A percentile compares a stretch with the other conserved stretches of the same genome.
These are phyloP conservation scores for Cercophora samala DNA, from an alignment of 495 filamentous ascomycete species.

Conservation along the genomic window DNA sequence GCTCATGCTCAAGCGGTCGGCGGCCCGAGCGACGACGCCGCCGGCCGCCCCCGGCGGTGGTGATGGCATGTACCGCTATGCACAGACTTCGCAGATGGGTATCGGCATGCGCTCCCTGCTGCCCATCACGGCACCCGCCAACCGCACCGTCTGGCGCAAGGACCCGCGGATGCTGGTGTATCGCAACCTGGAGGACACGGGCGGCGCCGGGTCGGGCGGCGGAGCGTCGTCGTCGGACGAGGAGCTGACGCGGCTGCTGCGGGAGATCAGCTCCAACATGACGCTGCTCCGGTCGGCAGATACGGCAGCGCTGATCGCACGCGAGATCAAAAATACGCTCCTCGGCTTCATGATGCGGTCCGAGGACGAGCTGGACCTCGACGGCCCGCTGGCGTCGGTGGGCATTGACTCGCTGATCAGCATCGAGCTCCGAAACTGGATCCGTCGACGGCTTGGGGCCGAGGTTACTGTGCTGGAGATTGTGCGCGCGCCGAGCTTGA, in stretches of 20 bases:
- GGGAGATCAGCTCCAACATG: too few species aligned
- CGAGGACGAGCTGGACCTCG: constrained; percentile 28
- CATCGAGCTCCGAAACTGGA: constrained; percentile 39
- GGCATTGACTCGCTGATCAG: constrained; percentile 42
- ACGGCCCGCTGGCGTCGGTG: constrained; percentile 30
- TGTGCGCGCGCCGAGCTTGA: constrained; percentile 19
- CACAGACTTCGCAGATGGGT: too few species aligned
- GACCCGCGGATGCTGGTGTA: constrained; percentile 40
- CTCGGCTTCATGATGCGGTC: constrained; percentile 33
- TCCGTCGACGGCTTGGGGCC: constrained; percentile 21
- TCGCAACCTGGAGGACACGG: constrained; percentile 28
- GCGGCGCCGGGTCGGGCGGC: not conserved
- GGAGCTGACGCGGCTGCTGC: too few species aligned
- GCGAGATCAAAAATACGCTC: constrained; percentile 36
- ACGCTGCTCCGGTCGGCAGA: not conserved
- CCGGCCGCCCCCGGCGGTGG: constrained; percentile 9
- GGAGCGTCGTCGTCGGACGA: too few species aligned
- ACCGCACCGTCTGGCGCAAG: constrained; percentile 32
- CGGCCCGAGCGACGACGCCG: too few species aligned
- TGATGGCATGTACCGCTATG: constrained; percentile 21
- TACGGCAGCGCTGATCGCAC: constrained; percentile 24
- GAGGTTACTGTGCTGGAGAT: constrained; percentile 41
- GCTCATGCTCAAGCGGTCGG: constrained; percentile 16
- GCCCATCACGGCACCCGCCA: constrained; percentile 32
- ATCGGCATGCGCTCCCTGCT: constrained; percentile 33